Evolutionary conservation across 1,284 basidiomycete species (phyloP).

Genomic region (Golubevia pallescens): DNA sequence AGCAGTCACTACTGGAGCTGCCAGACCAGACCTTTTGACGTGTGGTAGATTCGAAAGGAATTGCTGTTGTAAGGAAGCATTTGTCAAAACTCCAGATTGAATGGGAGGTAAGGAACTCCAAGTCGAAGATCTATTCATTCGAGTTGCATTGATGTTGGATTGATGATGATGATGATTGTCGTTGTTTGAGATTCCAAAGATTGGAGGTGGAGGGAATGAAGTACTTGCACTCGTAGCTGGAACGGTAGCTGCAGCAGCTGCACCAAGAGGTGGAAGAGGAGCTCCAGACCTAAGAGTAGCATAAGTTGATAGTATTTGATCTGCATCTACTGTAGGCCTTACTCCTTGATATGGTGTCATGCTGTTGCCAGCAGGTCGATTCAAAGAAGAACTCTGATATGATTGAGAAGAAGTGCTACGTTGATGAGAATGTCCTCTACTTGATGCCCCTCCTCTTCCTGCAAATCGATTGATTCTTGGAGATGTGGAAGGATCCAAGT

Average conservation of each 20-base stretch:
- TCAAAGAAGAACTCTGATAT: background rate
- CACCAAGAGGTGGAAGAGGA: slow-evolving; percentile 20
- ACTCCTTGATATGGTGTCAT: background rate
- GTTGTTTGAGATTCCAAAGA: background rate
- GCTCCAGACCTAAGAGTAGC: slow-evolving; percentile 33
- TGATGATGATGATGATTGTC: background rate
- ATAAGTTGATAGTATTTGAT: slow-evolving; percentile 32
- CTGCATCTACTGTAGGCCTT: slow-evolving; percentile 20
- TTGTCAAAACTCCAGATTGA: background rate
- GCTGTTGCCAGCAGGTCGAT: background rate
- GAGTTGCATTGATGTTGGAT: background rate
- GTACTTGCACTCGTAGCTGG: slow-evolving; percentile 12
- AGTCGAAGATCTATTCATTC: background rate
- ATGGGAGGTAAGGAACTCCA: background rate
- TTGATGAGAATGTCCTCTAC: slow-evolving; percentile 1
- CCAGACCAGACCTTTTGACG: background rate
- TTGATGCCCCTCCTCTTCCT: no score
- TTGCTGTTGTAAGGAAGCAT: background rate
- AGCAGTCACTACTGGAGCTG: background rate
- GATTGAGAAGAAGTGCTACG: background rate
- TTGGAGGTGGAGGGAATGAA: background rate
- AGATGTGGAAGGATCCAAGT: no score
- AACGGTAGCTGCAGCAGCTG: slow-evolving; percentile 15
- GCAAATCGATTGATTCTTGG: no score
- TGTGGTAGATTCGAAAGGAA: background rate